Base-by-base conservation (phyloP, 2,329 filamentous ascomycete species). In the Trichophyton verrucosum region DNA sequence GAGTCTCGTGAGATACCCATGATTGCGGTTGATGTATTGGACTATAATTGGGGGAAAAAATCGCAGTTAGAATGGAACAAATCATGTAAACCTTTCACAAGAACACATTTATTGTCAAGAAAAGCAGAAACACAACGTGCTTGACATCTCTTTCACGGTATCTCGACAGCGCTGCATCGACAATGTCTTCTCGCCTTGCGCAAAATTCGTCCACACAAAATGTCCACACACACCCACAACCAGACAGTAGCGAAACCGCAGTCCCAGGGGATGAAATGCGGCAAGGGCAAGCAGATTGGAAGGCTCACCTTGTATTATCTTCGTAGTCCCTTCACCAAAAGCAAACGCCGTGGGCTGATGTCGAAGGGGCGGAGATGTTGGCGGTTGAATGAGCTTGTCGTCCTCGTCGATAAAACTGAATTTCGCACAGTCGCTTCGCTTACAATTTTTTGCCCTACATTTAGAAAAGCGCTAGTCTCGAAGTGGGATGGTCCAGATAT, bases 1-100 rank as follows among this genome's bases (percentile, higher is more conserved):
- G 91, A 96, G 83, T 97, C 92, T 84, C 94, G 89, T 82, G 92
- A 96, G 84, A 99, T 97, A 99, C 94, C 89, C 88, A 92, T 92
- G 82, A 86, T 89, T 88, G 86, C 86, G 81, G 81, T 82, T 82
- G 82, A 82, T 86, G 78, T 68, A 72, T 68, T 71, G 74, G 73
- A 75, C 75, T 76, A 69, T 66, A 67, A 30, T n/a, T n/a, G 2
- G 40, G 7, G 7, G 3, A 53, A 22, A 22, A 38, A 27, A 40
- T 22, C n/a, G 17, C 11, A 56, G 36, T 56, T 56, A 56, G 53
- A 56, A 36, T 38, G 3, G n/a, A 8, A n/a, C 40, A 56, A 8
- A 56, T 27, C 20, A 56, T 1, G 6, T 56, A 40, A 36, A 56
- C 15, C 51, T 7, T 17, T 44, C 40, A 27, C 27, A 36, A n/a